Percentiles rank a stretch among this genome's conserved stretches.
These are phyloP conservation scores for Dioscorea cayenensis DNA, from an alignment of 116 monocot species.

Conservation along the genomic window DNA sequence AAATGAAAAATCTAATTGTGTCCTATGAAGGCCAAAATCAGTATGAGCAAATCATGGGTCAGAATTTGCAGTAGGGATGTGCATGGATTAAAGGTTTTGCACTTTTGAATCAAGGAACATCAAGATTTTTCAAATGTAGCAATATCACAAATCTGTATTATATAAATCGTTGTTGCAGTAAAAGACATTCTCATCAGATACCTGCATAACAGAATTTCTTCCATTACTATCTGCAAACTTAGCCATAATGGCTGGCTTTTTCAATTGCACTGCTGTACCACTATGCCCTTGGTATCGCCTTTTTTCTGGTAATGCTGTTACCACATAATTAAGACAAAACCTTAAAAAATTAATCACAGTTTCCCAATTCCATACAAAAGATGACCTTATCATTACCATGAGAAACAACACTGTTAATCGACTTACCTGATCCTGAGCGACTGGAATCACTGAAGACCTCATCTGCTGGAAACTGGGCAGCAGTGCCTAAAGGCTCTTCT, in stretches of 20 bases:
- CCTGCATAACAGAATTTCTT: neutral
- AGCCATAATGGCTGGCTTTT: neutral
- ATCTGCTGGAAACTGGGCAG: neutral
- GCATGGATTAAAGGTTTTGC: too few species aligned
- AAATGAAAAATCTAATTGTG: too few species aligned
- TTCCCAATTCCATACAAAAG: neutral
- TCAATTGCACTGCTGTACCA: neutral
- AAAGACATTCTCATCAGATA: neutral
- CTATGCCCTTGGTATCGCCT: neutral
- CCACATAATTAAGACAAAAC: neutral
- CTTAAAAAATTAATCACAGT: neutral
- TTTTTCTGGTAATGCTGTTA: constrained; percentile 7
- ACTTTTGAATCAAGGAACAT: neutral
- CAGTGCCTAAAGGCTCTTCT: neutral
- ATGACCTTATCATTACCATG: neutral
- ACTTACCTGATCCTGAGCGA: neutral
- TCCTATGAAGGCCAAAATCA: too few species aligned
- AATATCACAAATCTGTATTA: neutral
- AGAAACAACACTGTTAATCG: neutral
- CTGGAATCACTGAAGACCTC: neutral
- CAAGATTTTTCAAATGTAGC: neutral
- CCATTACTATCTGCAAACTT: neutral
- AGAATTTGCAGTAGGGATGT: too few species aligned
- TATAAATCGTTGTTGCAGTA: neutral
- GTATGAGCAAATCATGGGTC: neutral